Evolutionary conservation across 2,329 filamentous ascomycete genomes (phyloP), one percentile per base, ranked within the genome.

Genomic region (Fusarium annulatum): DNA sequence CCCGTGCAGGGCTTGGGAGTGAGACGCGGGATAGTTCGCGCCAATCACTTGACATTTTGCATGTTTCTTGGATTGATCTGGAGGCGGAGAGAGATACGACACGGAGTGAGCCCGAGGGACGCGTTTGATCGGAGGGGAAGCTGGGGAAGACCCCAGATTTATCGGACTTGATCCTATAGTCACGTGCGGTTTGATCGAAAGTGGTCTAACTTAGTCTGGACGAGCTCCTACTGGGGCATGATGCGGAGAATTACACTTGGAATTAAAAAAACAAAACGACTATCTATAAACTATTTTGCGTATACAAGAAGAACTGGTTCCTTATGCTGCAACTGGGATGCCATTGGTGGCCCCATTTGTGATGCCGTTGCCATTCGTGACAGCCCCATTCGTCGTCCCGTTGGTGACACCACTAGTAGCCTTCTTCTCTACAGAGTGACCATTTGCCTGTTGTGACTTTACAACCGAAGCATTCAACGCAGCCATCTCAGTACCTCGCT

Each of bases 401-500:
- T 68, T 70, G 3, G 12, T 34, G 7, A 21, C 28, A 9, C 56
- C 61, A 15, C 62, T 71, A 1, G 34, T 28, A 4, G 15, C 15
- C 41, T 58, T 52, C 30, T 36, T 36, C 6, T 36, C 48, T 3
- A 9, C 5, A 1, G 28, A 11, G 16, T 52, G 19, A 3, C 49
- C 65, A 26, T 71, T 70, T 3, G 61, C 21, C 4, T 28, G 45
- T 4, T 38, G 28, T 21, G 57, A 66, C 34, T 67, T 63, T 18
- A 62, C 39, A 11, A 76, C 69, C 16, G 67, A 68, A 2, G 36
- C 56, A 16, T 78, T 78, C 19, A 79, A 39, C 1, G 66, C 66
- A 3, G 76, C 66, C 78, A 79, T 79, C 55, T 78, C 75, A 6
- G 46, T 12, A 1, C 67, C 76, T 46, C 76, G 60, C 75, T 79